Evolutionary conservation across 352 stramenopile species (phyloP).

Genomic region (Porosira glacialis): DNA sequence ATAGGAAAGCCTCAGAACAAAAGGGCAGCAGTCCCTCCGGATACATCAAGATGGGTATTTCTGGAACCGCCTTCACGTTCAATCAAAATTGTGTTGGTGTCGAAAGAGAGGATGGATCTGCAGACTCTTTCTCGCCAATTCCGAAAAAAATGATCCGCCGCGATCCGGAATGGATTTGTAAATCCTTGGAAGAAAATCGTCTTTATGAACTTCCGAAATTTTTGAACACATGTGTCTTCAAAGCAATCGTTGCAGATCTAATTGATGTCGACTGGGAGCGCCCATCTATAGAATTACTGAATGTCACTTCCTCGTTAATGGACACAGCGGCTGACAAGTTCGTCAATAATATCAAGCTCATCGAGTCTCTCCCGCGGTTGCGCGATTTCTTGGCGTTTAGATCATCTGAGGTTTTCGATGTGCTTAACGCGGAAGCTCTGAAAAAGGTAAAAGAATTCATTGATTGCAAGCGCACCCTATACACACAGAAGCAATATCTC

Average conservation of each 20-base stretch:
- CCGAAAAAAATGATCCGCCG: too few species aligned
- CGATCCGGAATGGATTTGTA: constrained; percentile 63
- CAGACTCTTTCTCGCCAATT: too few species aligned
- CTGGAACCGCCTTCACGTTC: too few species aligned
- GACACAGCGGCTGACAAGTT: constrained; percentile 33
- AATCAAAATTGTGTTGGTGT: too few species aligned
- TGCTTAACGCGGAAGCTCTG: constrained; percentile 32
- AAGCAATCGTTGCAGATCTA: constrained; percentile 60
- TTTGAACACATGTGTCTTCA: constrained; percentile 67
- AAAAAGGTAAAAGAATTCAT: constrained; percentile 57
- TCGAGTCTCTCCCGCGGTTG: constrained; percentile 37
- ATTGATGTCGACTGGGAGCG: constrained; percentile 63
- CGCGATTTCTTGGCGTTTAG: constrained; percentile 30
- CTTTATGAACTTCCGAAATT: constrained; percentile 72
- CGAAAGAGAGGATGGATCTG: too few species aligned
- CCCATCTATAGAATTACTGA: constrained; percentile 46
- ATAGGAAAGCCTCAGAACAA: neutral
- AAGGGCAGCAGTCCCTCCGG: constrained; percentile 1
- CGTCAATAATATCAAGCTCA: constrained; percentile 26
- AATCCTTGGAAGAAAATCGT: constrained; percentile 54
- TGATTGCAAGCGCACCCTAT: constrained; percentile 53
- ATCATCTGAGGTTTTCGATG: constrained; percentile 36
- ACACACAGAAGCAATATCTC: constrained; percentile 71
- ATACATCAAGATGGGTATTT: too few species aligned
- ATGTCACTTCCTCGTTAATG: constrained; percentile 43